Percentiles rank a stretch among this genome's conserved stretches.
Conservation (phyloP, 1,139 yeast genomes). For the Zhuliangozyma parablackwelliae region DNA sequence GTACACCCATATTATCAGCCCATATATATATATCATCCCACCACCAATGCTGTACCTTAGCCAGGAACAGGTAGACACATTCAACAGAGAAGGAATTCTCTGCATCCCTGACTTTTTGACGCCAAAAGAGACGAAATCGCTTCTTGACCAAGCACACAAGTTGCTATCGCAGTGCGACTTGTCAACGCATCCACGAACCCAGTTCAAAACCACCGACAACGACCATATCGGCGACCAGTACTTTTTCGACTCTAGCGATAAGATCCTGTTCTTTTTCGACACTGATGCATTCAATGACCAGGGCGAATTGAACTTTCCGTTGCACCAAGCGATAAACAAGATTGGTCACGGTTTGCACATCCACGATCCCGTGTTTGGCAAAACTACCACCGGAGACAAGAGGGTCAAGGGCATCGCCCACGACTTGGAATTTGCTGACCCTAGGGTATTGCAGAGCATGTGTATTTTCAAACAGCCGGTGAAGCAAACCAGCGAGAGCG, state of each 20-base stretch:
- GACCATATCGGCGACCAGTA: slow-evolving; percentile 72
- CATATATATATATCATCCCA: background rate
- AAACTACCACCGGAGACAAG: slow-evolving; percentile 44
- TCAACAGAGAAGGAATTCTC: slow-evolving; percentile 57
- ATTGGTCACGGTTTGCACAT: slow-evolving; percentile 77
- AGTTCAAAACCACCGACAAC: slow-evolving; percentile 62
- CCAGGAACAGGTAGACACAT: slow-evolving; percentile 40
- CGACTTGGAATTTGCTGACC: slow-evolving; percentile 54
- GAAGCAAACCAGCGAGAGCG: slow-evolving; percentile 16
- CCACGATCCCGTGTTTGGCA: slow-evolving; percentile 41
- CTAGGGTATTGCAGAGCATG: slow-evolving; percentile 77
- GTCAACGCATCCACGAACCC: slow-evolving; percentile 63
- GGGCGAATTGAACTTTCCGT: slow-evolving; percentile 50
- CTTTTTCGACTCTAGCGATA: slow-evolving; percentile 66
- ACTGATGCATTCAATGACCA: slow-evolving; percentile 58
- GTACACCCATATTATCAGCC: background rate
- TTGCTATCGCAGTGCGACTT: slow-evolving; percentile 51
- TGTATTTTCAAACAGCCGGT: slow-evolving; percentile 71
- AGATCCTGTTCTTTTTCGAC: slow-evolving; percentile 67
- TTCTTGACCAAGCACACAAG: slow-evolving; percentile 41
- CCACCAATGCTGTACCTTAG: slow-evolving; percentile 12
- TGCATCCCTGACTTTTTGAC: slow-evolving; percentile 55
- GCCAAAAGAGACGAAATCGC: slow-evolving; percentile 29
- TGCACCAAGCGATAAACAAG: slow-evolving; percentile 62
- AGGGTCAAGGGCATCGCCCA: slow-evolving; percentile 51